A percentile compares a stretch with the other conserved stretches of the same genome.
phyloP scores from a whole-genome alignment of 2,329 filamentous ascomycete genomes.

The Metarhizium sp. region DNA sequence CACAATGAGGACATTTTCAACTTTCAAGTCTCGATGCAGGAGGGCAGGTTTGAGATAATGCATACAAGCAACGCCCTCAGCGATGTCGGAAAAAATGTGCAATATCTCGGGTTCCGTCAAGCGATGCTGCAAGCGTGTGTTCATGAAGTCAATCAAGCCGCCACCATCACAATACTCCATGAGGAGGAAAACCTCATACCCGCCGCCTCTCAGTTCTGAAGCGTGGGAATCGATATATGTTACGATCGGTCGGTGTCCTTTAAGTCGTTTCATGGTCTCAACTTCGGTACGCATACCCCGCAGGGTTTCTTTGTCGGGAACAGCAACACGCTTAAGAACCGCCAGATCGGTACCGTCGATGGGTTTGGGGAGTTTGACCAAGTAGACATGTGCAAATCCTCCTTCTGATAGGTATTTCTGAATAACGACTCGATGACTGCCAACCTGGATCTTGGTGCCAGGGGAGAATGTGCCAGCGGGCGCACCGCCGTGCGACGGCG shows the following conservation, averaged over 20 bases:
- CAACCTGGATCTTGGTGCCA: slow-evolving; percentile 94
- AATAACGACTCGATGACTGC: slow-evolving; percentile 83
- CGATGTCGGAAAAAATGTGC: slow-evolving; percentile 91
- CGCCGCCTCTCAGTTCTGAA: slow-evolving; percentile 82
- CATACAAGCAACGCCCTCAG: slow-evolving; percentile 96
- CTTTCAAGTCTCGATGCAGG: slow-evolving; percentile 89
- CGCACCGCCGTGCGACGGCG: slow-evolving; percentile 21
- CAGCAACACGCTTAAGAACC: slow-evolving; percentile 89
- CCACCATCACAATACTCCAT: slow-evolving; percentile 98
- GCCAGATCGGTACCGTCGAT: slow-evolving; percentile 71
- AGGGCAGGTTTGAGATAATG: slow-evolving; percentile 94
- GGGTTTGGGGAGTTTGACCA: slow-evolving; percentile 74
- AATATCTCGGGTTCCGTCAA: slow-evolving; percentile 96
- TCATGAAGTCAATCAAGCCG: slow-evolving; percentile 98
- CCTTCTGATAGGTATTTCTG: slow-evolving; percentile 97
- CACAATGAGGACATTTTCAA: slow-evolving; percentile 93
- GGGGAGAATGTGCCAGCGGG: slow-evolving; percentile 84
- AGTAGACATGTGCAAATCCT: slow-evolving; percentile 96
- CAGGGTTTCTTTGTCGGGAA: slow-evolving; percentile 89
- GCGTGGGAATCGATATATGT: slow-evolving; percentile 98
- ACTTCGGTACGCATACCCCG: slow-evolving; percentile 97
- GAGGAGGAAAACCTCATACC: slow-evolving; percentile 94
- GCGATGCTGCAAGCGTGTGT: slow-evolving; percentile 90
- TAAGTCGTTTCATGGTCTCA: slow-evolving; percentile 99
- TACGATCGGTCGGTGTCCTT: slow-evolving; percentile 92